A percentile compares a stretch with the other conserved stretches of the same genome.
Conservation (phyloP, 768 basidiomycete genomes). For the Boletus pseudo-olivaceus region DNA sequence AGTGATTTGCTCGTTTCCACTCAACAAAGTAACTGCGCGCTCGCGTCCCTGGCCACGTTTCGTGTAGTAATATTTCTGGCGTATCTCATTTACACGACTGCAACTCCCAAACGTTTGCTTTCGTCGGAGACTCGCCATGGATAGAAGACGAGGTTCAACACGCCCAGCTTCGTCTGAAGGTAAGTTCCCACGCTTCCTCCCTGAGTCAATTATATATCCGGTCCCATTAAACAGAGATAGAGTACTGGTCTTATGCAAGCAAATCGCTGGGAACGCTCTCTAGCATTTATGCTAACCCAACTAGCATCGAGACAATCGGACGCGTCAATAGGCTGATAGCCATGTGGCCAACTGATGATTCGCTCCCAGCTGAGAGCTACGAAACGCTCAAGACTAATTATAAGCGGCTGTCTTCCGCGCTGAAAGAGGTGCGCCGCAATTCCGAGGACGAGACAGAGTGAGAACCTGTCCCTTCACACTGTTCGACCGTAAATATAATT, state of each 20-base stretch:
- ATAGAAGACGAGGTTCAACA: constrained; percentile 58
- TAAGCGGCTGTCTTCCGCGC: constrained; percentile 56
- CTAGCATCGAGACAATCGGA: constrained; percentile 56
- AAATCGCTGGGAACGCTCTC: constrained; percentile 55
- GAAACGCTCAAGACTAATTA: constrained; percentile 60
- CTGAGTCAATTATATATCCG: constrained; percentile 8
- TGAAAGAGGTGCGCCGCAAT: constrained; percentile 57
- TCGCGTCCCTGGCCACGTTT: neutral
- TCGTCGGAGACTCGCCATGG: constrained; percentile 40
- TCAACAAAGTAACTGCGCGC: constrained; percentile 5
- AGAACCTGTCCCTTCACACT: constrained; percentile 15
- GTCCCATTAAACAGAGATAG: constrained; percentile 50
- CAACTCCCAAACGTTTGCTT: neutral
- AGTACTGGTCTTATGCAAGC: constrained; percentile 71
- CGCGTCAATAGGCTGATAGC: constrained; percentile 71
- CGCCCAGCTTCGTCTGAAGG: constrained; percentile 79
- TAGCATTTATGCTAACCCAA: constrained; percentile 47
- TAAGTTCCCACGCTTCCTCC: constrained; percentile 33
- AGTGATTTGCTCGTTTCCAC: neutral
- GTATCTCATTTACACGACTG: neutral
- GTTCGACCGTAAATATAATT: constrained; percentile 8
- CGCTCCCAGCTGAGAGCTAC: constrained; percentile 61
- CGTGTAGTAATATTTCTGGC: constrained; percentile 4
- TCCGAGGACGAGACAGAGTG: constrained; percentile 67
- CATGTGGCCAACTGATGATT: constrained; percentile 71